A percentile compares a stretch with the other conserved stretches of the same genome.
Evolutionary conservation across 495 filamentous ascomycete genomes (phyloP).

Genomic region (Aspergillus funiculosus): DNA sequence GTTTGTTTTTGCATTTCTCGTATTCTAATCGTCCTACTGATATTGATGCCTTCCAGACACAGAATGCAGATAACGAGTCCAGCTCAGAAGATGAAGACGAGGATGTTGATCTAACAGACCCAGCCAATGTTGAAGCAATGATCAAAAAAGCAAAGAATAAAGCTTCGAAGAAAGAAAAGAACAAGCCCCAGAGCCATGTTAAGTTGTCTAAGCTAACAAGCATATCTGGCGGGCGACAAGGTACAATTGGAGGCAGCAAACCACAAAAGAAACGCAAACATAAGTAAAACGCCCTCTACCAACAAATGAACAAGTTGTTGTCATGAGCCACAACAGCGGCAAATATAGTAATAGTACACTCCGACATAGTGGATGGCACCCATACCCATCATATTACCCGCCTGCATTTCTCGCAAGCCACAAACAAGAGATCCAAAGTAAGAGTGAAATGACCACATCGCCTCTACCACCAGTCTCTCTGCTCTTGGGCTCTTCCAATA

Average conservation of each 20-base stretch:
- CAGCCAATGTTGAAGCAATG: conserved; percentile 10
- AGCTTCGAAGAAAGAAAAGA: conserved; percentile 16
- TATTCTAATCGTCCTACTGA: conserved; percentile 3
- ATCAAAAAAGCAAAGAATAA: conserved; percentile 16
- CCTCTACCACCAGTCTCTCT: background rate
- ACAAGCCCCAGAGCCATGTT: conserved; percentile 9
- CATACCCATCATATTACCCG: too few relatives aligned
- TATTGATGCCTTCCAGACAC: background rate
- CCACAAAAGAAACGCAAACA: conserved; percentile 41
- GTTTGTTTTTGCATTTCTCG: conserved; percentile 8
- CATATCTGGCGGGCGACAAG: conserved; percentile 32
- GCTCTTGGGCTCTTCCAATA: background rate
- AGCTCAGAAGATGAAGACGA: conserved; percentile 20
- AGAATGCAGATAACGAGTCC: conserved; percentile 10
- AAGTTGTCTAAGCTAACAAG: conserved; percentile 28
- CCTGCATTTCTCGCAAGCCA: too few relatives aligned
- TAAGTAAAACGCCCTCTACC: conserved; percentile 15
- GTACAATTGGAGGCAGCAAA: conserved; percentile 15
- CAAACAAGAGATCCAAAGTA: too few relatives aligned
- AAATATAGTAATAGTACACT: too few relatives aligned
- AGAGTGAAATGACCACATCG: background rate
- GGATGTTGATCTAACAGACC: conserved; percentile 8
- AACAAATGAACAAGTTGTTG: background rate
- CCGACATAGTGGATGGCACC: too few relatives aligned
- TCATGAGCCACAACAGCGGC: background rate